These are phyloP conservation scores for Sarocladium oryzae DNA, from an alignment of 2,329 filamentous ascomycete genomes.

Conservation along the genomic window DNA sequence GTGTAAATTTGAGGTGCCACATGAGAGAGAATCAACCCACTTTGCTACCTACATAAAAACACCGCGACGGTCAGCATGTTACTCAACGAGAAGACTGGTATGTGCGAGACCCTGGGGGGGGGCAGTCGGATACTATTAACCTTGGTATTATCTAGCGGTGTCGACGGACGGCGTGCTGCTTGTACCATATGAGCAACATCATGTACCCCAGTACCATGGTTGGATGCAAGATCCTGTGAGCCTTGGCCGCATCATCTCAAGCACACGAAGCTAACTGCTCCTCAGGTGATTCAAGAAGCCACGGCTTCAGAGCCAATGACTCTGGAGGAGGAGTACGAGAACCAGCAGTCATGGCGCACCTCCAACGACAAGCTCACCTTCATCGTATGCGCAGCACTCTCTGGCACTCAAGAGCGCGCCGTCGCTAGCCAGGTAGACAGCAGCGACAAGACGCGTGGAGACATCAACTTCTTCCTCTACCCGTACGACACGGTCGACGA, in stretches of 20 bases:
- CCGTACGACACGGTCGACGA: constrained; percentile 39
- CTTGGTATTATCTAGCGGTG: constrained; percentile 58
- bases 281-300: constrained; percentile 66
- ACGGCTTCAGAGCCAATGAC: constrained; percentile 84
- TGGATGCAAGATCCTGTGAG: constrained; percentile 83
- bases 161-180: constrained; percentile 61
- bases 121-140: too few relatives aligned
- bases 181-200: constrained; percentile 75
- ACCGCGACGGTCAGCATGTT: constrained; percentile 29
- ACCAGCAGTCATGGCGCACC: constrained; percentile 80
- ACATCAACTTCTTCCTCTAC: constrained; percentile 76
- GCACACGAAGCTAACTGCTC: too few relatives aligned
- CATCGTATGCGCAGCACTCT: constrained; percentile 61
- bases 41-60: neutral
- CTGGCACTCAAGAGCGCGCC: constrained; percentile 9
- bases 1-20: neutral
- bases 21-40: neutral
- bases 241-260: too few relatives aligned
- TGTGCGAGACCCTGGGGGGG: too few relatives aligned
- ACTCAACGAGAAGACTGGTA: constrained; percentile 37
- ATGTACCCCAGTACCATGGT: constrained; percentile 75
- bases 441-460: constrained; percentile 57
- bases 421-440: constrained; percentile 45
- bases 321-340: constrained; percentile 76
- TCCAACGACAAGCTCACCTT: constrained; percentile 88